A percentile compares a stretch with the other conserved stretches of the same genome.
Conservation (phyloP, 106 monocot species). For the Xerophyta viscosa region DNA sequence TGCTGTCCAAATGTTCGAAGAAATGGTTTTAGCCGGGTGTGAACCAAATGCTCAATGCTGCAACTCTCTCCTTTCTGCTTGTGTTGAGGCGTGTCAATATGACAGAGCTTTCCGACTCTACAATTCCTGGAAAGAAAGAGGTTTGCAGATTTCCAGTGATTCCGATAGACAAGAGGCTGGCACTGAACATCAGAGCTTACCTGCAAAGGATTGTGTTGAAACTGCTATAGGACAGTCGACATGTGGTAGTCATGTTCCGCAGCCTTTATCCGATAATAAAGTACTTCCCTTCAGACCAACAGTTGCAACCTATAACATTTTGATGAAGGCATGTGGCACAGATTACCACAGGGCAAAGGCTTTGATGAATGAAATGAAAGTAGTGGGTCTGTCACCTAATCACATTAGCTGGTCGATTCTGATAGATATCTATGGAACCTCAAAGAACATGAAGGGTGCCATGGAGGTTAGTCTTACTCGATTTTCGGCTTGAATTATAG, state of each 20-base stretch:
- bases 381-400: constrained; percentile 58
- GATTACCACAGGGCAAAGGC: constrained; percentile 58
- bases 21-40: constrained; percentile 72
- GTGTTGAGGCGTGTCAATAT: constrained; percentile 75
- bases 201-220: neutral
- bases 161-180: constrained; percentile 4
- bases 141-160: constrained; percentile 28
- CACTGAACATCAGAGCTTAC: constrained; percentile 1
- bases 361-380: constrained; percentile 82
- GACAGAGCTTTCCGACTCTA: constrained; percentile 83
- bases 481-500: neutral
- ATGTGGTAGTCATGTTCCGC: neutral
- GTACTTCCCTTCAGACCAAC: constrained; percentile 71
- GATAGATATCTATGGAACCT: constrained; percentile 69
- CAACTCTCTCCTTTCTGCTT: constrained; percentile 74
- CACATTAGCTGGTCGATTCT: constrained; percentile 82
- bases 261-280: neutral
- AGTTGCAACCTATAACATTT: constrained; percentile 76
- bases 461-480: constrained; percentile 48
- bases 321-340: constrained; percentile 95
- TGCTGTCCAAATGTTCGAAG: constrained; percentile 65
- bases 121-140: constrained; percentile 57
- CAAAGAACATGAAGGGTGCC: constrained; percentile 58
- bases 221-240: constrained; percentile 1
- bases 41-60: constrained; percentile 80